Base-by-base conservation (phyloP, 306 rosid genomes). In the Carpinus viminea region DNA sequence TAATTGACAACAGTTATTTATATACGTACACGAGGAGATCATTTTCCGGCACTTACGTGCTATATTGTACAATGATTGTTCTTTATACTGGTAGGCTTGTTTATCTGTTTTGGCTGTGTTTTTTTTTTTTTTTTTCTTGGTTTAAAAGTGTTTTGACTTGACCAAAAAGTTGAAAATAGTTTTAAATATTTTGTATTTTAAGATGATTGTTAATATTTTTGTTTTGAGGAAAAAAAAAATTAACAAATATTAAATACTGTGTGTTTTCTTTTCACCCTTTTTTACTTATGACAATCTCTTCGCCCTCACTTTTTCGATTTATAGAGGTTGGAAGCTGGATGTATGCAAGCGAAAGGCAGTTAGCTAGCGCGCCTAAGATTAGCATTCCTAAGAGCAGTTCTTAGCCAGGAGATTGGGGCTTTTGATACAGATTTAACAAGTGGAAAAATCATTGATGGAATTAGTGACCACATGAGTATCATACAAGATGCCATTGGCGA, bases 401-500 rank as follows among this genome's bases (percentile, higher is more conserved):
- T 93, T 6, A 79, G 83, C 79, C 98, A 91, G 78, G 98, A 93
- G 73, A 80, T 93, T 28, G 97, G 96, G 2, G 98, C 97, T 48
- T 93, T 90, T 74, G 97, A 93, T 75, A 91, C 98, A 72, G 91
- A 93, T 68, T 78, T 93, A 80, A 89, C 97, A 10, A 85, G 81
- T 81, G 91, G 88, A 7, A 91, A 84, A 79, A 81, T 93, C 70
- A 93, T 91, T 38, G 86, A 78, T 57, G 98, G 97, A 81, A 89
- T 91, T 13, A 89, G 92, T 84, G 81, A 81, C 12, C 92, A 93
- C 78, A 90, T 90, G 86, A 91, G 84, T 79, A 79, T 90, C 81
- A 90, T 91, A 74, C 98, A 90, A 55, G 93, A 90, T 74, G 98
- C 96, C 28, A 91, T 91, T 28, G 97, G 98, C 56, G 97, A 93